These are phyloP conservation scores for Zizania palustris DNA, from an alignment of 202 grass and related monocot species.

Conservation along the genomic window DNA sequence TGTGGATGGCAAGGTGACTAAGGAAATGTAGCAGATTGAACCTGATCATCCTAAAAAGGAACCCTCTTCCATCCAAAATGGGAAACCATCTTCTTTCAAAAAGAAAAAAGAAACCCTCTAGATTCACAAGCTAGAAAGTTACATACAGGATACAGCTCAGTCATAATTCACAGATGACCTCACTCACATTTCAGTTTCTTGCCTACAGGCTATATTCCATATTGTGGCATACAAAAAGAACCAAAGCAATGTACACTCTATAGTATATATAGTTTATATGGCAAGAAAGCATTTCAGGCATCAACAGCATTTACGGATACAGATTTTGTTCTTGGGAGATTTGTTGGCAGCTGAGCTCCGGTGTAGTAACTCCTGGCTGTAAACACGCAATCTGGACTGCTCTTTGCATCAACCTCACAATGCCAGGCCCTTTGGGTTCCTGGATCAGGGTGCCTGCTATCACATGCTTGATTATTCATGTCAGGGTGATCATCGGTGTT, in stretches of 20 bases:
- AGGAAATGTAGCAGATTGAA: constrained; percentile 27
- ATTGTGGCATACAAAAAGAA: constrained; percentile 43
- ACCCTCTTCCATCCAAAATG: background rate
- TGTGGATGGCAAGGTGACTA: background rate
- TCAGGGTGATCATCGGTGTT: constrained; percentile 6
- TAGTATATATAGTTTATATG: constrained; percentile 45
- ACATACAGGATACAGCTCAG: constrained; percentile 44
- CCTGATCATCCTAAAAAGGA: constrained; percentile 16
- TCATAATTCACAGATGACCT: constrained; percentile 32
- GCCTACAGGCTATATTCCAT: constrained; percentile 42
- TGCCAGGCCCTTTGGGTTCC: constrained; percentile 51
- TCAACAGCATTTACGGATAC: constrained; percentile 48
- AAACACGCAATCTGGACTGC: constrained; percentile 42
- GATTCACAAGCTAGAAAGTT: constrained; percentile 40
- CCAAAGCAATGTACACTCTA: constrained; percentile 47
- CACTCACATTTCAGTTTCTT: constrained; percentile 41
- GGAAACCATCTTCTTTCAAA: background rate
- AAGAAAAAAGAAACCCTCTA: constrained; percentile 1
- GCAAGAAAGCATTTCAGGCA: constrained; percentile 38
- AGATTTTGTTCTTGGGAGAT: constrained; percentile 66
- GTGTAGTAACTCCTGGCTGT: constrained; percentile 52
- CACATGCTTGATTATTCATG: constrained; percentile 34
- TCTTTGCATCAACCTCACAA: constrained; percentile 45
- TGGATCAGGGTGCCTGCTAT: constrained; percentile 30
- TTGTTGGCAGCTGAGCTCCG: constrained; percentile 37